Base-by-base conservation (phyloP, 192 early-diverging fungal genomes). In the Mortierella alpina region DNA sequence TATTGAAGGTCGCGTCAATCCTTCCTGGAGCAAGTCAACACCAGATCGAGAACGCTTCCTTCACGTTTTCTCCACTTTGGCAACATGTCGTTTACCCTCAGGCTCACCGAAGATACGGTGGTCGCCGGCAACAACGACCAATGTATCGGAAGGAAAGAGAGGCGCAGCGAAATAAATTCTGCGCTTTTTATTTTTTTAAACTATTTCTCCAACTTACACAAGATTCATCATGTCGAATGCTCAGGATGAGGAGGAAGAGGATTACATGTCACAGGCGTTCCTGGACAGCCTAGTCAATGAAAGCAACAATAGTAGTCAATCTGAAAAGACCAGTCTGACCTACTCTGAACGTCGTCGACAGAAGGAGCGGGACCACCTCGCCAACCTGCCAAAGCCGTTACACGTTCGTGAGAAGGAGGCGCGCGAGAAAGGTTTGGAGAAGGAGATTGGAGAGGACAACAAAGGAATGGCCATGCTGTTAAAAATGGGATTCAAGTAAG, bases 401-500 rank as follows among this genome's bases (percentile, higher is more conserved):
- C 68, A 75, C 18, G 58, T 82, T 5, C 72, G 84, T 2, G 87
- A 88, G 18, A 55, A 81, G 51, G 87, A 88, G 47, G 84, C 85
- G n/a, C 73, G 87, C n/a, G 73, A 86, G 42, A 53, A 82, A 47
- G 87, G 87, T 5, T 54, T 89, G 11, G 42, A 86, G 15, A 87
- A 81, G 17, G 80, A 75, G 46, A 75, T 89, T 20, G 83, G 80
- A 7, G 77, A 76, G 17, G 77, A 83, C 7, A 88, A 89, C 68
- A 86, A 86, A 60, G 88, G 88, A 20, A 86, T 86, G 86, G 82
- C 85, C 17, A 86, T 89, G 83, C 40, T 89, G 44, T 83, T 86
- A 71, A 87, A 87, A 22, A 87, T 89, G 88, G 88, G 88, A 0
- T 89, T 87, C 78, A 87, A 87, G 88, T 85, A 88, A 14, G 79